Percentiles rank a stretch among this genome's conserved stretches.
These are phyloP conservation scores for Pythium diclinum DNA, from an alignment of 352 stramenopile genomes.

Conservation along the genomic window DNA sequence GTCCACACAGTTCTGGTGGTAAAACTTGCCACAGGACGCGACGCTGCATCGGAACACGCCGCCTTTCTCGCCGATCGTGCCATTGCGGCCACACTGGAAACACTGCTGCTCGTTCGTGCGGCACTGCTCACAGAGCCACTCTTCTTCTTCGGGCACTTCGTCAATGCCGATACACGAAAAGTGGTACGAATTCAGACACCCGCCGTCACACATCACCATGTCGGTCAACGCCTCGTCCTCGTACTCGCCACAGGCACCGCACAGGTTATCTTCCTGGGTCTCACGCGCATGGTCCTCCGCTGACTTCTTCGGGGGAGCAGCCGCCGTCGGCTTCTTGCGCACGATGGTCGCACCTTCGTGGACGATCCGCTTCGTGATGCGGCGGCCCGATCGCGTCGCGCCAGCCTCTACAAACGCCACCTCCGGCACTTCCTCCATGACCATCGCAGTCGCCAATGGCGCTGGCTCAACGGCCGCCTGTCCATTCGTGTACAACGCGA, in stretches of 20 bases:
- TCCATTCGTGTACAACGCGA: background rate
- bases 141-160: constrained; percentile 54
- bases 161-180: constrained; percentile 88
- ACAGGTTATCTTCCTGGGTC: constrained; percentile 78
- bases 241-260: constrained; percentile 72
- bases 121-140: constrained; percentile 92
- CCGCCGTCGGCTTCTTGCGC: constrained; percentile 27
- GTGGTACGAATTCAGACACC: constrained; percentile 91
- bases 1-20: constrained; percentile 79
- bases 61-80: constrained; percentile 81
- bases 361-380: constrained; percentile 60
- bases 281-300: constrained; percentile 21
- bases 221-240: constrained; percentile 78
- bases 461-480: background rate
- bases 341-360: constrained; percentile 22
- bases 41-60: constrained; percentile 76
- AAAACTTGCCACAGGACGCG: constrained; percentile 76
- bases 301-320: constrained; percentile 29
- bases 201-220: constrained; percentile 92
- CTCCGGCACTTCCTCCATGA: background rate
- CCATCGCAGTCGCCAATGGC: background rate
- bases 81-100: constrained; percentile 86
- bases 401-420: constrained; percentile 56
- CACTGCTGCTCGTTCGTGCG: constrained; percentile 85
- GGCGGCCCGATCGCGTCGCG: constrained; percentile 59